phyloP scores from a whole-genome alignment of 768 basidiomycete species.

The Lyophyllum atratum region DNA sequence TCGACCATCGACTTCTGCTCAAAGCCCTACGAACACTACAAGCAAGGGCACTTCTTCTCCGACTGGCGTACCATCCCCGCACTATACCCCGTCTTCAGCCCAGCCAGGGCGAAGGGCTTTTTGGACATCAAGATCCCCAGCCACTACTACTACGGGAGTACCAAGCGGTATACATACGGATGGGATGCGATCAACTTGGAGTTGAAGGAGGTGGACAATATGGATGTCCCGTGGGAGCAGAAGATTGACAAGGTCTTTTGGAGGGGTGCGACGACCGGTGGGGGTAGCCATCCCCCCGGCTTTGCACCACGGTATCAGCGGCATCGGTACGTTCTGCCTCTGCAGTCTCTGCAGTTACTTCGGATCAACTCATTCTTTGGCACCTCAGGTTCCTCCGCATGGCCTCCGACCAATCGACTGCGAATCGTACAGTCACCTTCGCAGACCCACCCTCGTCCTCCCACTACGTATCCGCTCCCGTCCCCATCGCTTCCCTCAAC shows the following conservation, averaged over 20 bases:
- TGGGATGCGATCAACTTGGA: conserved; percentile 86
- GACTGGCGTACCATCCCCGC: conserved; percentile 87
- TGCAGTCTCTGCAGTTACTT: conserved; percentile 15
- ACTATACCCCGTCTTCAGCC: conserved; percentile 94
- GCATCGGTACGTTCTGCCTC: conserved; percentile 57
- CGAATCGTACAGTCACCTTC: conserved; percentile 67
- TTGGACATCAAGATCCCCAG: conserved; percentile 92
- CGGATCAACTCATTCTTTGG: conserved; percentile 33
- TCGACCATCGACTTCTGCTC: conserved; percentile 76
- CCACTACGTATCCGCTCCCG: conserved; percentile 62
- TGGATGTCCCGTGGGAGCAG: conserved; percentile 88
- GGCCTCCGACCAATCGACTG: conserved; percentile 57
- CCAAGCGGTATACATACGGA: conserved; percentile 75
- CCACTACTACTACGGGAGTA: conserved; percentile 71
- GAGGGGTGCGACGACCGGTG: conserved; percentile 94
- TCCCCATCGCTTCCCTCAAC: conserved; percentile 67
- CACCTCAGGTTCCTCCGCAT: conserved; percentile 72
- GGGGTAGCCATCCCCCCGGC: conserved; percentile 84
- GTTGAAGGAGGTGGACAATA: conserved; percentile 75
- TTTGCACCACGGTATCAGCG: conserved; percentile 84
- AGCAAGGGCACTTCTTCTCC: conserved; percentile 95
- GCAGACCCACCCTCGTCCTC: conserved; percentile 59
- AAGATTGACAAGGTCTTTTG: conserved; percentile 84
- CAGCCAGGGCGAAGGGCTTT: conserved; percentile 88
- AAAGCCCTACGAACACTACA: conserved; percentile 79